These are phyloP conservation scores for Termitomyces sp. DNA, from an alignment of 768 basidiomycete species.

Conservation along the genomic window DNA sequence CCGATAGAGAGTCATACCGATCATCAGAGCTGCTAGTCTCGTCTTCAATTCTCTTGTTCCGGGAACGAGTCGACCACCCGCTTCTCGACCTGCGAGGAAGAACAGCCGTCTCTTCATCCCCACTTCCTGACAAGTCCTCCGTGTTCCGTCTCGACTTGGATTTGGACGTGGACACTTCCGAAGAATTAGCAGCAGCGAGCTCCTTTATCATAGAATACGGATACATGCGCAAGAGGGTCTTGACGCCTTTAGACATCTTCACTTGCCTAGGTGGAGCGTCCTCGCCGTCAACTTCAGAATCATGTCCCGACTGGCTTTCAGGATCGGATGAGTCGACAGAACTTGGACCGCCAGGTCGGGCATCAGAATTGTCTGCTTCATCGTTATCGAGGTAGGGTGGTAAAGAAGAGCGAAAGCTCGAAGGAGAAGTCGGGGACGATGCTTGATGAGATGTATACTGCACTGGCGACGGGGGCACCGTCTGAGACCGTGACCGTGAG, in stretches of 20 bases:
- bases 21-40: conserved; percentile 59
- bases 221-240: conserved; percentile 43
- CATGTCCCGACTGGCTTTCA: background rate
- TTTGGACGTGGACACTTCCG: conserved; percentile 5
- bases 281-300: background rate
- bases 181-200: conserved; percentile 19
- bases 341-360: background rate
- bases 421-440: background rate
- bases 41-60: conserved; percentile 43
- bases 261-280: background rate
- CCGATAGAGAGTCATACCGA: background rate
- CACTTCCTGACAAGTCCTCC: conserved; percentile 17
- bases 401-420: background rate
- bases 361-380: background rate
- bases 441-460: background rate
- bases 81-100: conserved; percentile 49
- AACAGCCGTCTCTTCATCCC: conserved; percentile 30
- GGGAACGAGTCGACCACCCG: conserved; percentile 26
- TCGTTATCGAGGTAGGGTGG: background rate
- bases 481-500: background rate
- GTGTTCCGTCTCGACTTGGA: conserved; percentile 5
- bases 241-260: conserved; percentile 25
- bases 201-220: conserved; percentile 46
- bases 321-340: background rate
- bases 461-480: background rate